phyloP scores from a whole-genome alignment of 179 eudicot species.

The Vitellaria paradoxa region DNA sequence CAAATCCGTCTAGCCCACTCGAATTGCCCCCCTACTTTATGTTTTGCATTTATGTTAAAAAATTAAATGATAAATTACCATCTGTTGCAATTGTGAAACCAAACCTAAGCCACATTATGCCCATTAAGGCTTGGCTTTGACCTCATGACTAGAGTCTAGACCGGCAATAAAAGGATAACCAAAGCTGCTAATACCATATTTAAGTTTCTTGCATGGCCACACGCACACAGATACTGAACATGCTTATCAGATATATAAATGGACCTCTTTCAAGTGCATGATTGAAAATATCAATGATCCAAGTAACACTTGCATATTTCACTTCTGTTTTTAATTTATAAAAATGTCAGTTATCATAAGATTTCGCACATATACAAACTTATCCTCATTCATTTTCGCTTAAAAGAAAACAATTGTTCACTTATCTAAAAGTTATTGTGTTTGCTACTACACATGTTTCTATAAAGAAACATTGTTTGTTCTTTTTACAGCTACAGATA shows the following conservation, averaged over 20 bases:
- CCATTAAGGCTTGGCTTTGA: neutral
- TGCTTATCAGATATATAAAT: too few relatives aligned
- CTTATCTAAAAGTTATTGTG: neutral
- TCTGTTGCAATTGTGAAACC: neutral
- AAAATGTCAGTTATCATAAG: neutral
- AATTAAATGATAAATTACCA: neutral
- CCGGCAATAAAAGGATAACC: neutral
- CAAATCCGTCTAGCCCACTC: too few relatives aligned
- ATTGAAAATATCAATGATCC: neutral
- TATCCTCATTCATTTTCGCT: neutral
- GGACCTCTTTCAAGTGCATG: neutral
- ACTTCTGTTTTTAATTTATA: neutral
- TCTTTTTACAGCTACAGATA: neutral
- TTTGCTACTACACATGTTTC: neutral
- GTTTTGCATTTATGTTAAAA: too few relatives aligned
- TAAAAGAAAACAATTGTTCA: neutral
- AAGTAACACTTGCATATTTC: neutral
- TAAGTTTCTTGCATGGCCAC: too few relatives aligned
- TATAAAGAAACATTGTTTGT: neutral
- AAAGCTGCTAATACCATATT: neutral
- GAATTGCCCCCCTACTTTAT: too few relatives aligned
- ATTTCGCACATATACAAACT: neutral
- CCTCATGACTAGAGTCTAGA: neutral
- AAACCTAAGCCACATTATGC: neutral
- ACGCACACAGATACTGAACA: too few relatives aligned